Base-by-base conservation (phyloP, 2,329 filamentous ascomycete species). In the Fusarium guadeloupense region DNA sequence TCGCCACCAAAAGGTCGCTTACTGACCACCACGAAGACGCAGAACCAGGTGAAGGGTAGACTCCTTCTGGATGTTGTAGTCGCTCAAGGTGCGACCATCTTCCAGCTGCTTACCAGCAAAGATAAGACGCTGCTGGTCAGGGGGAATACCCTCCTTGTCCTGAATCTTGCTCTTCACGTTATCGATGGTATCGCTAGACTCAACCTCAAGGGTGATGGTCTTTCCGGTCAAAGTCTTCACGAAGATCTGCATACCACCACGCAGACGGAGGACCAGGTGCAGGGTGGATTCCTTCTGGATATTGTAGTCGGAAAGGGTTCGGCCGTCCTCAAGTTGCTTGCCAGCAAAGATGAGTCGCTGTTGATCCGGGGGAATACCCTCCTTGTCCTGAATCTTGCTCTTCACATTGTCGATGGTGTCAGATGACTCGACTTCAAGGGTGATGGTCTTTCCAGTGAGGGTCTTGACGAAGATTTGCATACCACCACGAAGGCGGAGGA, bases 161-260 rank as follows among this genome's bases (percentile, higher is more conserved):
- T 98, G 94, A 51, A 97, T 98, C 87, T 97, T 98, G 49, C 85
- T 88, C 87, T 97, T 97, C 41, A 97, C 93, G 64, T 97, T 97
- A 82, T 97, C 93, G 76, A 97, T 97, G 45, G 93, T 97, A 72
- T 97, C 93, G 3, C 86, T 90, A 0, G 89, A 93, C 76, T 96
- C 92, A 3, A 96, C 92, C 79, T 96, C 92, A 7, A 96, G 81
- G 3, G 93, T 97, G 72, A 97, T 97, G 38, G 93, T 97, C 85
- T 97, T 97, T 71, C 93, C 93, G 75, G 93, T 97, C 58, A 97
- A 77, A 5, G 89, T 92, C 83, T 92, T 92, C 69, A 92, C 89
- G 69, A 92, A 78, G 74, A 88, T 88, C 78, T 88, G 85, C 89
- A 91, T 92, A 78, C 90, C 90, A 83, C 90, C 90, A 78, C 90